A percentile compares a stretch with the other conserved stretches of the same genome.
These are phyloP conservation scores for Metschnikowia koreensis DNA, from an alignment of 805 yeast species.

Conservation along the genomic window DNA sequence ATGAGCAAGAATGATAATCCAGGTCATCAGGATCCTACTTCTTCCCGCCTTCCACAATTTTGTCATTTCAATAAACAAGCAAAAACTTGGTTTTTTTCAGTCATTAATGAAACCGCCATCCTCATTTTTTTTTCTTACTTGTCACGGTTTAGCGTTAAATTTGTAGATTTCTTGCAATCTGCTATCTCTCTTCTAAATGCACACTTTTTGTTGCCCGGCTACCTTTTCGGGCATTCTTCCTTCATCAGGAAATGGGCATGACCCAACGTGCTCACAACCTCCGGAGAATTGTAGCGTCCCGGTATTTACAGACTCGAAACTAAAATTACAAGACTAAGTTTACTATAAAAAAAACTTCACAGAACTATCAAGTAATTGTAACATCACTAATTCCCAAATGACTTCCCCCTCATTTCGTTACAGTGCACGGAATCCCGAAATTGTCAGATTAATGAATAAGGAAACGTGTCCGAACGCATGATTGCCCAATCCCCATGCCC, in stretches of 20 bases:
- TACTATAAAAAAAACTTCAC: background rate
- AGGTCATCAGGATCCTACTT: no score
- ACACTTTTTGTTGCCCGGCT: background rate
- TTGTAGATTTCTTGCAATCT: background rate
- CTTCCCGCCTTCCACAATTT: no score
- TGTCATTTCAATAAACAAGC: no score
- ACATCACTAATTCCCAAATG: no score
- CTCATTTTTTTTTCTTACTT: no score
- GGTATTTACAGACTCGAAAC: background rate
- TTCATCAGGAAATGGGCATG: background rate
- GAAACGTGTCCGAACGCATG: background rate
- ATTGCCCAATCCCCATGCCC: conserved; percentile 2
- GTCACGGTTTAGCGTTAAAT: background rate
- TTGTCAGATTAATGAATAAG: background rate
- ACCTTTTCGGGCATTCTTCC: background rate
- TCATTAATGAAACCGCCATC: no score
- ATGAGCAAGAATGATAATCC: background rate
- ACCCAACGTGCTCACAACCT: background rate
- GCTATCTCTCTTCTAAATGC: background rate
- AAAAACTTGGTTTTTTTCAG: no score
- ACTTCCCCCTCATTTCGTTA: background rate
- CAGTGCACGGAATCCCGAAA: background rate
- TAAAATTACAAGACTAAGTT: no score
- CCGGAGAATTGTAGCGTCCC: background rate
- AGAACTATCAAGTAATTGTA: no score